A percentile compares a stretch with the other conserved stretches of the same genome.
phyloP scores from a whole-genome alignment of 2,329 filamentous ascomycete genomes.

The Ophiostoma fasciatum region DNA sequence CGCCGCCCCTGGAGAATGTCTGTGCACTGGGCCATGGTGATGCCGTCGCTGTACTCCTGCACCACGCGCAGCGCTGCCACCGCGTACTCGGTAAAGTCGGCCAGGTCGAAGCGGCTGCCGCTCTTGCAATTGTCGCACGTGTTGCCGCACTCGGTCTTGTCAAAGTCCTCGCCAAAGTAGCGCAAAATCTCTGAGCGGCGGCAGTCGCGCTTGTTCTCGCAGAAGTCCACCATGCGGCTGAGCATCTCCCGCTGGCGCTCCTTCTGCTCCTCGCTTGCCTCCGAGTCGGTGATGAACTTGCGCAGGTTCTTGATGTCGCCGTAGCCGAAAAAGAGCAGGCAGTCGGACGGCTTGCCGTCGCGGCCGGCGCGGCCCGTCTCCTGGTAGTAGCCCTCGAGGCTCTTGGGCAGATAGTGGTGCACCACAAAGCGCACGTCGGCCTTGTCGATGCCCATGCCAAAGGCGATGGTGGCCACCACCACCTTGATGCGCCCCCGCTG shows the following conservation, averaged over 20 bases:
- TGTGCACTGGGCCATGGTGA: conserved; percentile 69
- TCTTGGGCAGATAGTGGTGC: conserved; percentile 85
- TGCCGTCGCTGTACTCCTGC: conserved; percentile 36
- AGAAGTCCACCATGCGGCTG: conserved; percentile 70
- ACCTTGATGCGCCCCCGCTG: conserved; percentile 68
- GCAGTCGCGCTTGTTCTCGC: conserved; percentile 79
- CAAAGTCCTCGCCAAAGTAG: conserved; percentile 89
- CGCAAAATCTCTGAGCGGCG: conserved; percentile 73
- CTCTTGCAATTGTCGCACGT: conserved; percentile 84
- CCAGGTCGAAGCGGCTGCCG: conserved; percentile 51
- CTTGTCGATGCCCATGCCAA: conserved; percentile 99
- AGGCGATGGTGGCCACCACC: conserved; percentile 95
- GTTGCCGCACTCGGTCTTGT: conserved; percentile 51
- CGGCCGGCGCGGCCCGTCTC: conserved; percentile 91
- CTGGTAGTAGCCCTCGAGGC: conserved; percentile 94
- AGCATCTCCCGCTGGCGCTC: conserved; percentile 76
- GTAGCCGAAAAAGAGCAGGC: conserved; percentile 80
- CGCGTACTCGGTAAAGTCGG: conserved; percentile 67
- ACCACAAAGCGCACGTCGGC: conserved; percentile 92
- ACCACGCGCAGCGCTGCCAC: conserved; percentile 56
- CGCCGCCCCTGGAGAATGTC: conserved; percentile 66
- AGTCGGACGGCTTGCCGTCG: conserved; percentile 75
- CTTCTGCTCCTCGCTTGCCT: conserved; percentile 64
- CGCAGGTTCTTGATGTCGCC: conserved; percentile 58
- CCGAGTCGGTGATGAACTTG: conserved; percentile 70